Conservation (phyloP, 164 flowering plant genomes). For the Stephania japonica region DNA sequence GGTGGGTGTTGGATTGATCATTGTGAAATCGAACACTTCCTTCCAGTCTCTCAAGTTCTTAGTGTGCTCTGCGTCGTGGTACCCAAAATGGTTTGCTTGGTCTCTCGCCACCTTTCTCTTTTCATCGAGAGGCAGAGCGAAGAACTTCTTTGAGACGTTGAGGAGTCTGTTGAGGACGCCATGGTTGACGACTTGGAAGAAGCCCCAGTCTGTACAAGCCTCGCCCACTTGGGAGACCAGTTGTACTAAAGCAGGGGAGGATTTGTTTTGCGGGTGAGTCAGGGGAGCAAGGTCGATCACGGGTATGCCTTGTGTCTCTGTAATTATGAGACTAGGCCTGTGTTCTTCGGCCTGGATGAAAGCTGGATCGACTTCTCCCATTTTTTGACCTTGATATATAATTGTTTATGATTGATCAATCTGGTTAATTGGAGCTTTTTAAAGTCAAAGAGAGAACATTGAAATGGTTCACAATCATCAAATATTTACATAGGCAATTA, state of each 20-base stretch:
- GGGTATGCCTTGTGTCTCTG: slow-evolving; percentile 35
- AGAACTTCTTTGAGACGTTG: slow-evolving; percentile 33
- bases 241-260: not conserved
- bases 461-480: too few relatives aligned
- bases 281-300: slow-evolving; percentile 38
- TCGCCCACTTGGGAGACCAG: slow-evolving; percentile 31
- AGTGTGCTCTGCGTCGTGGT: slow-evolving; percentile 51
- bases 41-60: slow-evolving; percentile 83
- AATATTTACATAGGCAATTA: too few relatives aligned
- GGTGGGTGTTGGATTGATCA: slow-evolving; percentile 26
- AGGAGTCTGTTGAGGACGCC: slow-evolving; percentile 36
- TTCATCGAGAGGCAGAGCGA: slow-evolving; percentile 38
- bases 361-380: slow-evolving; percentile 2
- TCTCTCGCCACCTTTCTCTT: slow-evolving; percentile 47
- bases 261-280: slow-evolving; percentile 1
- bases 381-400: too few relatives aligned
- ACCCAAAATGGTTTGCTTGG: slow-evolving; percentile 41
- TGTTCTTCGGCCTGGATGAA: slow-evolving; percentile 47
- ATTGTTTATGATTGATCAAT: too few relatives aligned
- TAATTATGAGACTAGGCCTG: slow-evolving; percentile 29
- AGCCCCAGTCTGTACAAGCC: slow-evolving; percentile 65
- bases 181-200: slow-evolving; percentile 68
- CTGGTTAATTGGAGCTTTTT: too few relatives aligned
- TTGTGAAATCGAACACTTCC: slow-evolving; percentile 52
- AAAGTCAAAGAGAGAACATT: too few relatives aligned